Base-by-base conservation (phyloP, 1,284 basidiomycete species). In the Thelephora terrestris region DNA sequence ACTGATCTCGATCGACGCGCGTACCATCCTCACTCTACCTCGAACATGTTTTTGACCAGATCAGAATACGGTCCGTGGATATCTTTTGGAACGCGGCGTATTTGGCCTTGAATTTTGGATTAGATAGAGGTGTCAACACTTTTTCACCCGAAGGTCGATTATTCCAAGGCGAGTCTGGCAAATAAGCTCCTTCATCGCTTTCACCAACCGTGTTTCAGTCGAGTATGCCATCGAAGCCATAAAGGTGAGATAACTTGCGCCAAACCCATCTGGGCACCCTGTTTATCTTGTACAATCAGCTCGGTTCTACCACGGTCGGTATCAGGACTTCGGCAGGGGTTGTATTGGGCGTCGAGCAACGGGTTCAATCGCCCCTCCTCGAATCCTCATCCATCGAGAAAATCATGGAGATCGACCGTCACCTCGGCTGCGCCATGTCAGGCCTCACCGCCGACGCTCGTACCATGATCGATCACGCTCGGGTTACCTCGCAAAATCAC, bases 381-480 rank as follows among this genome's bases (percentile, higher is more conserved):
- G 96, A 98, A 71, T 84, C 91, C 17, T 89, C 82, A 54, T 94
- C 92, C 49, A 95, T 99, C 64, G 96, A 99, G 66, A 99, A 99
- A 75, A 99, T 99, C 65, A 98, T 99, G 94, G 95, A 99, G 73
- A 97, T 99, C 60, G 96, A 99, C 70, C 62, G 69, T 16, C 96
- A 99, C 70, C 79, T 99, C 48, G 96, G 93, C 17, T 97, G 94
- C 58, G 96, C 96, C 48, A 98, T 99, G 93, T 94, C 91, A 49
- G 95, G 95, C 20, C 78, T 99, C 55, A 96, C 92, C 29, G 96
- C 96, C 47, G 96, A 99, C 68, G 96, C 96, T 46, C 80, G 96
- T 56, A 99, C 96, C 42, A 99, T 99, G 91, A 91, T 99, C 66
- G 96, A 99, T 75, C 96, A 99, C 65, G 96, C 95, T n/a, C 81